phyloP scores from a whole-genome alignment of 108 stramenopile species.

The Cyclotella sp. region DNA sequence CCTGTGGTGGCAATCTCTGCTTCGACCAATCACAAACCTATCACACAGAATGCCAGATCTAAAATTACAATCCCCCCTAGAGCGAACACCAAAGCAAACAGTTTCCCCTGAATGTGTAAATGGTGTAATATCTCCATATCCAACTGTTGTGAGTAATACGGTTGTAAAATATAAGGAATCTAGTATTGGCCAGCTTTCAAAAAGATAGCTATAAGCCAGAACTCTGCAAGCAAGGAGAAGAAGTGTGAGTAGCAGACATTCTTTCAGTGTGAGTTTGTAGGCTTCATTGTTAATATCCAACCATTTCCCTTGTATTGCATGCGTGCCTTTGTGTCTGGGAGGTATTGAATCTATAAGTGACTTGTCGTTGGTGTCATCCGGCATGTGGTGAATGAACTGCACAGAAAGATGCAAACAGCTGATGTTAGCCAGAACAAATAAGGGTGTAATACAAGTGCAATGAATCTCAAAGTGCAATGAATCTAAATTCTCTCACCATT shows the following conservation, averaged over 20 bases:
- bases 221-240: slow-evolving; percentile 57
- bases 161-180: slow-evolving; percentile 72
- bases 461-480: background rate
- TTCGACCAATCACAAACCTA: slow-evolving; percentile 58
- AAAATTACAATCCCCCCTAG: slow-evolving; percentile 66
- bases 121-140: slow-evolving; percentile 41
- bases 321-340: background rate
- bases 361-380: background rate
- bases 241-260: slow-evolving; percentile 52
- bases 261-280: slow-evolving; percentile 42
- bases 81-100: slow-evolving; percentile 73
- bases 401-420: background rate
- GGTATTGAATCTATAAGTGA: background rate
- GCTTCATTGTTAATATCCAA: slow-evolving; percentile 25
- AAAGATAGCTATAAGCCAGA: slow-evolving; percentile 55
- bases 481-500: background rate
- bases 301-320: slow-evolving; percentile 8
- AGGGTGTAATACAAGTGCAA: background rate
- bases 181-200: slow-evolving; percentile 60
- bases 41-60: slow-evolving; percentile 60
- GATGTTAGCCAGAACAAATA: no score
- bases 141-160: slow-evolving; percentile 52
- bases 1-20: slow-evolving; percentile 50
- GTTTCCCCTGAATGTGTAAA: slow-evolving; percentile 47
- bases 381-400: background rate